Evolutionary conservation across 441 rosid species (phyloP), one percentile per base, ranked within the genome.

Genomic region (Pelargonium citronellum): DNA sequence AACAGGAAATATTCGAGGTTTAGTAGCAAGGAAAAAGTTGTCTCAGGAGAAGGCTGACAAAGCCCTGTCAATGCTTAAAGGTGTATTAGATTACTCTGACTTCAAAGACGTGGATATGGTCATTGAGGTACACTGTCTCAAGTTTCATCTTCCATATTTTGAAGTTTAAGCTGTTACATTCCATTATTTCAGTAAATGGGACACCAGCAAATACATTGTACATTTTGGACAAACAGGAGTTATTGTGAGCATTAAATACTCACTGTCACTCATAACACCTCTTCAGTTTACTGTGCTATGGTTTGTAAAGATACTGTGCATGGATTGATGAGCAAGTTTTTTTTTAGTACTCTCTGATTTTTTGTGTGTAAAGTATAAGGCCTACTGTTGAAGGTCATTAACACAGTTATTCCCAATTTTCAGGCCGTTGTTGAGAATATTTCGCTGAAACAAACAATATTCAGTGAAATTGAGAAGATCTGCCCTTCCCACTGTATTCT

Each of bases 91-190:
- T 71, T 94, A 94, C 77, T 75, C 89, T 30, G 94, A 89, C 67
- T 89, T 94, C 71, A 86, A 78, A 80, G 92, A 94, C 70, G 96
- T 91, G 71, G 99, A 94, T 75, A 87, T 91, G 94, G 97, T 94
- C 74, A 87, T 94, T 70, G 99, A 94, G 97, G 99, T 88, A 27
- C 57, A 84, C 46, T 70, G 62, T 66, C 70, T 70, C 67, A 37
- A 63, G 10, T 71, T 49, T 37, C 53, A 11, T 55, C 30, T 24
- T 69, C 30, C 60, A 66, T 43, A 49, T 66, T 11, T 12, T 49
- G 12, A 68, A 66, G 7, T 63, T 67, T 27, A 22, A 16, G 43
- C 43, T 39, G 43, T n/a, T n/a, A 13, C 57, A n/a, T 5, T 15
- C 7, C 57, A 13, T 13, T 49, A 49, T 11, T 49, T 12, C 16